Conservation (phyloP, 1,284 basidiomycete species). For the Ceratorhiza oryzae-sativae region DNA sequence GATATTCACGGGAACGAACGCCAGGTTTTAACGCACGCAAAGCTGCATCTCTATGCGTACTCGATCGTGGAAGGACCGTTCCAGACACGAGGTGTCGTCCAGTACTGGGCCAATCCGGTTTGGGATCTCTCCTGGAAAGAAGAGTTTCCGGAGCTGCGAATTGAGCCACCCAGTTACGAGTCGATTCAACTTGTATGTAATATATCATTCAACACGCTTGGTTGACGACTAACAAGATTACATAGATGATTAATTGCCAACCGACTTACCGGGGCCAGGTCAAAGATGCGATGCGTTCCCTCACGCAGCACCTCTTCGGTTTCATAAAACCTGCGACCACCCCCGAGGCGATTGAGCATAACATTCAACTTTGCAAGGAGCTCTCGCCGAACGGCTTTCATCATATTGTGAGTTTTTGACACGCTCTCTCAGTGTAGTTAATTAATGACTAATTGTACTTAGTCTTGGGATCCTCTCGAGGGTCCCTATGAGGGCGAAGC, state of each 20-base stretch:
- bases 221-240: not conserved
- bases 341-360: not conserved
- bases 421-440: no score
- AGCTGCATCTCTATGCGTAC: not conserved
- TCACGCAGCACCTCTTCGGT: not conserved
- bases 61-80: not conserved
- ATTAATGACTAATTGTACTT: no score
- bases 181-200: not conserved
- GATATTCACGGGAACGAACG: not conserved
- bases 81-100: not conserved
- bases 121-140: not conserved
- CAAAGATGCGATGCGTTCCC: not conserved
- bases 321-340: not conserved
- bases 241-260: not conserved
- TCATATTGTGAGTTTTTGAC: not conserved
- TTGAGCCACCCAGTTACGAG: not conserved
- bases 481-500: slow-evolving; percentile 3
- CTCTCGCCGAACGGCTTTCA: not conserved
- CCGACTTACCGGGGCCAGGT: not conserved
- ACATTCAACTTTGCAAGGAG: not conserved
- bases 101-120: not conserved
- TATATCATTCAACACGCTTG: no score
- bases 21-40: not conserved
- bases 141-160: not conserved
- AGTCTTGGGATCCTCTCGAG: no score